Evolutionary conservation across 805 yeast genomes (phyloP).

Genomic region (Candida caryicola): DNA sequence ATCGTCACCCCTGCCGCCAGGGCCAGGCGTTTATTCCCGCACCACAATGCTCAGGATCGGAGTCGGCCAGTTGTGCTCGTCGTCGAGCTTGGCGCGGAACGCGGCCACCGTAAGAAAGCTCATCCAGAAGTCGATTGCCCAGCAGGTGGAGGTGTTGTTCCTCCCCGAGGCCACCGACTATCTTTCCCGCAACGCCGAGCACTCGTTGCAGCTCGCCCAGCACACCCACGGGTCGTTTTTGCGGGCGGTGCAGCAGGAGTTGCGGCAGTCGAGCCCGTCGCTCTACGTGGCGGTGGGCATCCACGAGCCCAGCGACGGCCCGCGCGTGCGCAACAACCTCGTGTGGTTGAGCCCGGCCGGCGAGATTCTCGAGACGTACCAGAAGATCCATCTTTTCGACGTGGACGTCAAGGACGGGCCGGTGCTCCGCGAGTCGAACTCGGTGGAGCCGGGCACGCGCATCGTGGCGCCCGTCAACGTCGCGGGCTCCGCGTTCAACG

Average conservation of each 20-base stretch:
- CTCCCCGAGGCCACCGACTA: constrained; percentile 95
- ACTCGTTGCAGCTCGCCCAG: constrained; percentile 60
- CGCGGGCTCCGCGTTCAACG: constrained; percentile 26
- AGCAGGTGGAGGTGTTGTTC: constrained; percentile 67
- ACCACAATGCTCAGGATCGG: constrained; percentile 50
- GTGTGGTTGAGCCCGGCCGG: constrained; percentile 71
- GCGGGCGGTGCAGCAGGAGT: constrained; percentile 43
- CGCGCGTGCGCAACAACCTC: constrained; percentile 53
- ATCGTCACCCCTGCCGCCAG: too few species aligned
- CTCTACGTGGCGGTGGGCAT: constrained; percentile 80
- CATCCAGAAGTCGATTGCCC: constrained; percentile 58
- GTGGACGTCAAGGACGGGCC: constrained; percentile 84
- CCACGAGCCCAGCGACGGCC: constrained; percentile 65
- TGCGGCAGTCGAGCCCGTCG: constrained; percentile 36
- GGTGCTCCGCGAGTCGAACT: constrained; percentile 67
- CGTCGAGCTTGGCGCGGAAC: constrained; percentile 58
- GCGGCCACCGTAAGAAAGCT: constrained; percentile 56
- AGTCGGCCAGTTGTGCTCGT: constrained; percentile 83
- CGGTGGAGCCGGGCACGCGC: constrained; percentile 75
- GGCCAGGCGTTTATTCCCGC: too few species aligned
- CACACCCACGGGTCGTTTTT: constrained; percentile 37
- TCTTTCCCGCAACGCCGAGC: constrained; percentile 65
- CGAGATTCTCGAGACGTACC: constrained; percentile 64
- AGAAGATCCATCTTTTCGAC: constrained; percentile 86
- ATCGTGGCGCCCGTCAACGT: constrained; percentile 60